Evolutionary conservation across 2,329 filamentous ascomycete genomes (phyloP).

Genomic region (Leptographium galeiforme): DNA sequence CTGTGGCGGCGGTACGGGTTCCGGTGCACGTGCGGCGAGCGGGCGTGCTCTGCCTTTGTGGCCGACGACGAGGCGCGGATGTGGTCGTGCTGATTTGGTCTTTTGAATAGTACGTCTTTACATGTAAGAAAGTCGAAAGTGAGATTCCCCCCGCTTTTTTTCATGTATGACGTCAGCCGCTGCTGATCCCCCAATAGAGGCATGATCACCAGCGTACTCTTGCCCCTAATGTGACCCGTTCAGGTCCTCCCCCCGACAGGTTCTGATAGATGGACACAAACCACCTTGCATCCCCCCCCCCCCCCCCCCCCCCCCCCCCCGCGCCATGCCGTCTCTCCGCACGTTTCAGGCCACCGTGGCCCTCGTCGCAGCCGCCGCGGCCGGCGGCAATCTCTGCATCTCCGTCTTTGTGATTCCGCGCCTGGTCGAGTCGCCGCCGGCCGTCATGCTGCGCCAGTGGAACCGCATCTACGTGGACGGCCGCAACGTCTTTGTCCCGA

Average conservation of each 20-base stretch:
- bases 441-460: conserved; percentile 44
- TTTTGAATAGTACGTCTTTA: no score
- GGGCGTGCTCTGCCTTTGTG: conserved; percentile 6
- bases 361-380: conserved; percentile 31
- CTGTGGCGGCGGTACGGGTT: conserved; percentile 13
- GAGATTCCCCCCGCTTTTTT: no score
- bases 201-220: no score
- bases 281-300: not conserved
- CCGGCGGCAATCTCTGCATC: conserved; percentile 23
- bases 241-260: no score
- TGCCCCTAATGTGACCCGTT: no score
- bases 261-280: no score
- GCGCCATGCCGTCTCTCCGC: not conserved
- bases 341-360: conserved; percentile 24
- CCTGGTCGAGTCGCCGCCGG: conserved; percentile 40
- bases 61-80: not conserved
- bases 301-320: not conserved
- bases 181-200: no score
- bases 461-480: conserved; percentile 25
- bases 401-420: conserved; percentile 35
- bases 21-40: conserved; percentile 12
- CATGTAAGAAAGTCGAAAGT: no score
- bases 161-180: no score
- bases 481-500: conserved; percentile 22
- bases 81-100: no score